Evolutionary conservation across 805 yeast genomes (phyloP), one percentile per base, ranked within the genome.

Genomic region (Monosporozyma servazzii): DNA sequence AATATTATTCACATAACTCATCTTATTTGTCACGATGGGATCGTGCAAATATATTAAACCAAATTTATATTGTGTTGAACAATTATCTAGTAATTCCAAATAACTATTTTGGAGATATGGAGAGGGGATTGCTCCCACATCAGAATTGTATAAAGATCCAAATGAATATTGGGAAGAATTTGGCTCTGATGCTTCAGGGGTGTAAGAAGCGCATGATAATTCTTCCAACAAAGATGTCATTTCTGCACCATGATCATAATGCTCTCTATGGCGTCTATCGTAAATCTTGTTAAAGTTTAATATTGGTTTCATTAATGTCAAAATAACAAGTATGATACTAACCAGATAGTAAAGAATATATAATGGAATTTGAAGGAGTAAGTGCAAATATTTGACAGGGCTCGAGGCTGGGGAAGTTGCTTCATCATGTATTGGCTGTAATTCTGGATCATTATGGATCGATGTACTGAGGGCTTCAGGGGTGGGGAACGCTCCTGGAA

Each of bases 21-120:
- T 65, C 0, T 82, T 73, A 48, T 81, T 80, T 53, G 86, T 89
- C 62, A 86, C 83, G 51, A 81, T 78, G 20, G 81, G 80, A 60
- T 86, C 84, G 51, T 87, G 86, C 48, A 93, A 68, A 56, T 86
- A 82, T 2, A 89, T 79, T 48, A 87, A 69, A 42, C 90, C 72
- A 74, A 88, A 88, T 65, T 82, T 80, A 27, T 82, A 84, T 50
- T 86, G 79, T 36, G 76, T 72, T 48, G 86, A 84, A 36, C 93
- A 85, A 59, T 75, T 71, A 59, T 78, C 81, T 50, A 90, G 69
- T 1, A 96, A 90, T 52, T 84, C 83, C 1, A 90, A 80, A 68
- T 89, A 91, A 36, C 95, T 84, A 15, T 89, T 89, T 58, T 80
- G 81, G 52, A 78, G 47, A 6, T 57, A 52, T 5, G 51, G 45